Conservation (phyloP, 257 asterid genomes). For the Primulina eburnea region DNA sequence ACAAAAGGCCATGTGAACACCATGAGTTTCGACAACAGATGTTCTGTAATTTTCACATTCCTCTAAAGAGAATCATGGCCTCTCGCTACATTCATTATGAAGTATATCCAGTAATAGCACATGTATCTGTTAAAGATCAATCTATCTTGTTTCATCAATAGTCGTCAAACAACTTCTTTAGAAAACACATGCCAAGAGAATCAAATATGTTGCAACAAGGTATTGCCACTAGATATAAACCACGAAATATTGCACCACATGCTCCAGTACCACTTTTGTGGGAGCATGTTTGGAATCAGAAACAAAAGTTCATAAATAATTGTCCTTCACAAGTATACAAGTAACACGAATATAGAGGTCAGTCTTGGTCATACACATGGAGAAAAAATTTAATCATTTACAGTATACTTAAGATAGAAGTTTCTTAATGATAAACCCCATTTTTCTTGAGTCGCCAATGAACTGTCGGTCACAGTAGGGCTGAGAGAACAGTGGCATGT, state of each 20-base stretch:
- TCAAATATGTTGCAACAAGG: neutral
- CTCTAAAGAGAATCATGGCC: neutral
- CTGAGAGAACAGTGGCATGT: slow-evolving; percentile 1
- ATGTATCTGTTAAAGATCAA: neutral
- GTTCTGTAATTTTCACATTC: neutral
- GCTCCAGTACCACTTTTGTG: neutral
- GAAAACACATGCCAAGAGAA: neutral
- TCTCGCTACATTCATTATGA: neutral
- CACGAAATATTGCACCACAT: neutral
- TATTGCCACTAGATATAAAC: neutral
- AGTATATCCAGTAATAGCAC: neutral
- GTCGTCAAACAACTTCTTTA: neutral
- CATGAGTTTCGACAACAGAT: too few species aligned
- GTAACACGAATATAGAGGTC: neutral
- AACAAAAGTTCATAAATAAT: too few species aligned
- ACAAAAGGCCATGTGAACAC: too few species aligned
- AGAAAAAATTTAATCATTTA: slow-evolving; percentile 5
- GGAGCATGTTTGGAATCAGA: neutral
- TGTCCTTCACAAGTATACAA: neutral
- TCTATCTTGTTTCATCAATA: neutral
- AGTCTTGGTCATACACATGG: neutral
- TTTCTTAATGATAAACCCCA: neutral
- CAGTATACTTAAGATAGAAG: neutral
- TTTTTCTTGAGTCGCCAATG: slow-evolving; percentile 9
- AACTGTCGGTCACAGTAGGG: slow-evolving; percentile 3